Conservation (phyloP, 495 filamentous ascomycete genomes). For the Annulohypoxylon maeteangense region DNA sequence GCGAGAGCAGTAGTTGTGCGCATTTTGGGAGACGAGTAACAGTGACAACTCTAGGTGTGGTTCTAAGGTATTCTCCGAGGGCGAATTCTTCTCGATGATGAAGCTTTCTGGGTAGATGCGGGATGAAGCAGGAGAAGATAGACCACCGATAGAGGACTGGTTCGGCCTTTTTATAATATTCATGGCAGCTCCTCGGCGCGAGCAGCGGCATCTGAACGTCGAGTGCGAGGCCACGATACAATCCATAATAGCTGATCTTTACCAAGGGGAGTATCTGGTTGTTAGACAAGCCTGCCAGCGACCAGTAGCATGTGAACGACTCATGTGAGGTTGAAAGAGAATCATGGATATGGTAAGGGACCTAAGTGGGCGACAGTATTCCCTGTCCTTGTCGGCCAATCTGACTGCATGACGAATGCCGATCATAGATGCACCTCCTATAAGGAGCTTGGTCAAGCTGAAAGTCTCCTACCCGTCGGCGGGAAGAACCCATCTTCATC, state of each 20-base stretch:
- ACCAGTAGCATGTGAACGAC: conserved; percentile 34
- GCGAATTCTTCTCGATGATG: not conserved
- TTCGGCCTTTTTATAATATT: conserved; percentile 21
- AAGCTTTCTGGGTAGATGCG: conserved; percentile 18
- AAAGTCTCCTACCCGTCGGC: conserved; percentile 21
- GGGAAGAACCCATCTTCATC: conserved; percentile 10
- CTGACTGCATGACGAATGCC: conserved; percentile 33
- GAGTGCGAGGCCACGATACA: conserved; percentile 24
- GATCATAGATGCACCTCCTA: conserved; percentile 41
- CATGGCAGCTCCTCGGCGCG: conserved; percentile 7
- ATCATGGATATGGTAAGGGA: conserved; percentile 25
- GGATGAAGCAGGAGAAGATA: conserved; percentile 18
- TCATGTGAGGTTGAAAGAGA: conserved; percentile 36
- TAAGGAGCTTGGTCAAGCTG: conserved; percentile 32
- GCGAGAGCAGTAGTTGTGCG: conserved; percentile 40
- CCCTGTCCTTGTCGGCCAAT: conserved; percentile 29
- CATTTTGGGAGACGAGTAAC: conserved; percentile 34
- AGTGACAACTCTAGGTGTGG: not conserved
- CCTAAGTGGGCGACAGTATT: conserved; percentile 23
- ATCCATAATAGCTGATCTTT: conserved; percentile 36
- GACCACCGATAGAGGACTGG: not conserved
- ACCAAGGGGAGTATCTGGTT: conserved; percentile 22
- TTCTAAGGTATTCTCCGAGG: conserved; percentile 4
- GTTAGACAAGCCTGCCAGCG: conserved; percentile 17
- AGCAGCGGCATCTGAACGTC: not conserved